Conservation (phyloP, 768 basidiomycete species). For the Calocybe cyanea region DNA sequence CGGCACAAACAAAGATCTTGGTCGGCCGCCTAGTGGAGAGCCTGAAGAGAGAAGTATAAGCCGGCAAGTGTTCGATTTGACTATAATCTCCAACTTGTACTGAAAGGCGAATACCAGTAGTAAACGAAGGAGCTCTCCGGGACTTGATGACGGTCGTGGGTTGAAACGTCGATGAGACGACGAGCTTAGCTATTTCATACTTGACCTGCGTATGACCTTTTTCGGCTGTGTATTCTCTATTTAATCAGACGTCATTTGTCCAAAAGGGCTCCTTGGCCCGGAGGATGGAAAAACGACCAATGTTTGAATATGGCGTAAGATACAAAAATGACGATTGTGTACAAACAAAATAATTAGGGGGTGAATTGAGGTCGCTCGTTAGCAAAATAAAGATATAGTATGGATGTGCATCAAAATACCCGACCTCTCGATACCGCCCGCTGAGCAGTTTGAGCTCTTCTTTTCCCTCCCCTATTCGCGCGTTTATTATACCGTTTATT, state of each 20-base stretch:
- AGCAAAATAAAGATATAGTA: no score
- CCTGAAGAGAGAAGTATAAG: constrained; percentile 63
- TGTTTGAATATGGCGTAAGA: constrained; percentile 4
- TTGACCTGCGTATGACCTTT: no score
- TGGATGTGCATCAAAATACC: no score
- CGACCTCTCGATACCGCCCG: no score
- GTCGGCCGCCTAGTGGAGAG: constrained; percentile 61
- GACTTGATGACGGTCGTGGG: constrained; percentile 61
- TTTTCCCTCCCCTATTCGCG: constrained; percentile 50
- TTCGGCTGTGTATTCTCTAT: no score
- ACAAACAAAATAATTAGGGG: constrained; percentile 3
- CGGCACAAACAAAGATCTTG: constrained; percentile 44
- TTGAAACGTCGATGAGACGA: constrained; percentile 66
- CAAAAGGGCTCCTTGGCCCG: no score
- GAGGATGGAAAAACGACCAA: no score
- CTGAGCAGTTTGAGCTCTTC: constrained; percentile 23
- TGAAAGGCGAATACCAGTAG: constrained; percentile 27
- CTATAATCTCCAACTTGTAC: not conserved
- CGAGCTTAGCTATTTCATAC: no score
- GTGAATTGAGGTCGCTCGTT: not conserved
- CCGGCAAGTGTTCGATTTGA: constrained; percentile 36
- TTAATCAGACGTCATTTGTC: no score
- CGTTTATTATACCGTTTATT: constrained; percentile 52
- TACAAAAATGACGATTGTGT: constrained; percentile 10
- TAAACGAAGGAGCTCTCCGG: constrained; percentile 73